These are phyloP conservation scores for Entelexis paramagnoliae DNA, from an alignment of 1,139 yeast genomes.

Conservation along the genomic window DNA sequence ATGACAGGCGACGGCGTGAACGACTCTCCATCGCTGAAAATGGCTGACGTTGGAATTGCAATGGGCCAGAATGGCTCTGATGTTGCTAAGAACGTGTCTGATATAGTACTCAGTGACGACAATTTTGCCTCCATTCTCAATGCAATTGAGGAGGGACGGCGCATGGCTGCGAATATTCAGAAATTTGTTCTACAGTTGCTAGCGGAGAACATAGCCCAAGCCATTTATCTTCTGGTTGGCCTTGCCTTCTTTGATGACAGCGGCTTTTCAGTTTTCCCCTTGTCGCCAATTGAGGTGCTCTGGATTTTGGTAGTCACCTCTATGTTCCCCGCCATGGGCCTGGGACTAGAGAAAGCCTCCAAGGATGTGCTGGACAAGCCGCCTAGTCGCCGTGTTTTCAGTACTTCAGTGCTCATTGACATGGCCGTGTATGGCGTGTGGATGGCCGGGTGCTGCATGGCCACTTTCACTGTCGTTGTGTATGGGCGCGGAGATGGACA, in stretches of 20 bases:
- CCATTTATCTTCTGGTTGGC: slow-evolving; percentile 59
- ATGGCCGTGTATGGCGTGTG: slow-evolving; percentile 64
- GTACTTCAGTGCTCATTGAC: slow-evolving; percentile 61
- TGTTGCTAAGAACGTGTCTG: slow-evolving; percentile 73
- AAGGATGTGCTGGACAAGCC: slow-evolving; percentile 58
- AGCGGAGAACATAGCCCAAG: slow-evolving; percentile 73
- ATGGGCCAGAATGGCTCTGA: slow-evolving; percentile 78
- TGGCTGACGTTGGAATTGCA: slow-evolving; percentile 80
- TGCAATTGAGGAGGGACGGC: slow-evolving; percentile 73
- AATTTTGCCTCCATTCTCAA: slow-evolving; percentile 63
- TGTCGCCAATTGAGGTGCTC: slow-evolving; percentile 68
- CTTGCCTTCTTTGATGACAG: slow-evolving; percentile 54
- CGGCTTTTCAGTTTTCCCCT: slow-evolving; percentile 60
- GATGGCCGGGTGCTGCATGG: slow-evolving; percentile 66
- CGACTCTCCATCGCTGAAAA: slow-evolving; percentile 71
- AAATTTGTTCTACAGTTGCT: slow-evolving; percentile 71
- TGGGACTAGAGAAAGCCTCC: slow-evolving; percentile 59
- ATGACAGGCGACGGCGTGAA: slow-evolving; percentile 89
- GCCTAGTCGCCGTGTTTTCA: slow-evolving; percentile 55
- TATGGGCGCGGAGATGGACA: slow-evolving; percentile 55
- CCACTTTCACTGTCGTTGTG: slow-evolving; percentile 53
- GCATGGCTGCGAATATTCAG: slow-evolving; percentile 73
- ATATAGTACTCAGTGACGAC: slow-evolving; percentile 63
- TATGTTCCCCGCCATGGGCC: slow-evolving; percentile 82
- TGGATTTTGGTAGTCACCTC: slow-evolving; percentile 75